Evolutionary conservation across 768 basidiomycete species (phyloP).

Genomic region (Suillus cothurnatus): DNA sequence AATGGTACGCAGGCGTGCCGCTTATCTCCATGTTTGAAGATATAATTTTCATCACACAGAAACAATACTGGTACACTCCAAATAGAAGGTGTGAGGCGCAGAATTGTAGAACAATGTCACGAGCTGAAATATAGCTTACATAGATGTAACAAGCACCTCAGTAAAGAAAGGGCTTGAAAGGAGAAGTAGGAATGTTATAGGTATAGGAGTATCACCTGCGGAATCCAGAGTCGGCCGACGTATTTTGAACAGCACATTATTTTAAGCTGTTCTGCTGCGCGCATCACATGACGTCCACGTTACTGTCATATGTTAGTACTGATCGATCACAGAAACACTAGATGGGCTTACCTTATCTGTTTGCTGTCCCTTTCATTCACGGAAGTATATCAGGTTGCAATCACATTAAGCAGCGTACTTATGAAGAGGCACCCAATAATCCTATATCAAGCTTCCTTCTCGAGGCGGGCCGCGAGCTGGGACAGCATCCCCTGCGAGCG

Average conservation of each 20-base stretch:
- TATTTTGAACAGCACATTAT: neutral
- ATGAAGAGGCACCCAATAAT: neutral
- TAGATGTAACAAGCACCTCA: neutral
- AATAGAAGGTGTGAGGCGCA: neutral
- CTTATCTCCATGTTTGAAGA: neutral
- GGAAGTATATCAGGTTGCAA: neutral
- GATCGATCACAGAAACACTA: too few relatives aligned
- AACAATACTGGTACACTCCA: neutral
- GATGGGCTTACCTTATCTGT: neutral
- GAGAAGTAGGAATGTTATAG: neutral
- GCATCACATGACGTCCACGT: neutral
- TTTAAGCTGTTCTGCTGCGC: neutral
- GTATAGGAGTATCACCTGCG: neutral
- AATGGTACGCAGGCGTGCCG: too few relatives aligned
- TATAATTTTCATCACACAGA: neutral
- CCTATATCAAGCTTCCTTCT: constrained; percentile 25
- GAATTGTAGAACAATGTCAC: neutral
- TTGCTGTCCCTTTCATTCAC: neutral
- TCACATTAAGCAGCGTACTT: neutral
- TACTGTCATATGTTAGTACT: neutral
- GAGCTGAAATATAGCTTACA: neutral
- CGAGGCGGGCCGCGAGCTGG: constrained; percentile 64
- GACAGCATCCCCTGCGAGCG: constrained; percentile 65
- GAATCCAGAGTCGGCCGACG: neutral
- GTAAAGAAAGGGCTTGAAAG: neutral